Evolutionary conservation across 768 basidiomycete genomes (phyloP), one percentile per base, ranked within the genome.

Genomic region (Pisolithus sp.): DNA sequence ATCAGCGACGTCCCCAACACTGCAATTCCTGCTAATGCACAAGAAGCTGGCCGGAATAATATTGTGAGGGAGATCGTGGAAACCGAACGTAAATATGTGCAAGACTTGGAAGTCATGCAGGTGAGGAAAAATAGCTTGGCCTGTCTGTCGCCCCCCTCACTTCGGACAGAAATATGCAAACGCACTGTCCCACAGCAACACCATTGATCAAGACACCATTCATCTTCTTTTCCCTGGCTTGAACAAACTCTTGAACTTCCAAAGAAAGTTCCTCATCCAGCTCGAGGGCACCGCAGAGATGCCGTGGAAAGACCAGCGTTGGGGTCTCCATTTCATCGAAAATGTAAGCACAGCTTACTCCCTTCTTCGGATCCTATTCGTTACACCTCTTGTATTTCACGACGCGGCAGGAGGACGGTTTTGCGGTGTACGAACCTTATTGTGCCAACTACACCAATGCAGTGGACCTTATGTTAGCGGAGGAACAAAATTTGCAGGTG

Each of bases 71-170:
- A 99, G 70, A 82, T 97, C 59, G 81, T 98, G 45, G 89, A 91
- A 68, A 97, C 93, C 0, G 96, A 99, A 68, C 84, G 91, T 59
- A 93, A 93, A 71, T 98, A 92, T 67, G 95, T 98, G 5, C 87
- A 91, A 68, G 96, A 98, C 71, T 75, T 99, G 57, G 93, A 96
- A 68, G 84, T 93, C 62, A 89, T 98, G 78, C 93, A 95, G 81
- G 93, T 92, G 58, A 62, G 84, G 65, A 28, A 53, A 49, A 53
- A 49, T 37, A 61, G 7, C 10, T 28, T 3, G 5, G 12, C 43
- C 9, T 51, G 50, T 46, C 20, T 37, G 5, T 40, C 23, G 43
- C 50, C 53, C 5, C 7, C 21, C 57, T 65, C 52, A 57, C 62
- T 41, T 53, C 46, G 53, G 10, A 37, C 64, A 96, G 93, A 86